Conservation (phyloP, 768 basidiomycete species). For the Auriscalpium vulgare region DNA sequence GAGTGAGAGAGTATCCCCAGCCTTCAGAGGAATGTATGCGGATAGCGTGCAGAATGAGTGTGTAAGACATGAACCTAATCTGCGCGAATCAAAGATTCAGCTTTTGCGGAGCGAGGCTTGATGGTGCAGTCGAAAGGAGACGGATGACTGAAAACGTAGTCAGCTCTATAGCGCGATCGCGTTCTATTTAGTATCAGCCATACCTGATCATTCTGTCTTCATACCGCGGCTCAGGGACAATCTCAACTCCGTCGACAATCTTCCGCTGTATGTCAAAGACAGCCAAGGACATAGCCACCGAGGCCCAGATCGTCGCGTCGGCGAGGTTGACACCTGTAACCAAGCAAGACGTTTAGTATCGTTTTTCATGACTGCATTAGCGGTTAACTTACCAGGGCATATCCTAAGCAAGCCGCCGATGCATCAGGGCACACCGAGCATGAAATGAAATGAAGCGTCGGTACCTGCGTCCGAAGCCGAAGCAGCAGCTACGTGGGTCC, state of each 20-base stretch:
- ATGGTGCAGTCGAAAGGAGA: constrained; percentile 20
- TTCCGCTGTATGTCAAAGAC: not conserved
- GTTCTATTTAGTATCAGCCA: no score
- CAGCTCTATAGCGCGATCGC: no score
- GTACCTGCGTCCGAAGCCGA: constrained; percentile 25
- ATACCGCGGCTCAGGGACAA: not conserved
- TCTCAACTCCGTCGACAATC: not conserved
- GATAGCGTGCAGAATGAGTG: no score
- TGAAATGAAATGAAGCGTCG: not conserved
- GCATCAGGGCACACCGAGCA: not conserved
- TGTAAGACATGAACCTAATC: no score
- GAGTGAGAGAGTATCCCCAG: no score
- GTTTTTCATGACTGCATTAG: no score
- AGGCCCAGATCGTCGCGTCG: not conserved
- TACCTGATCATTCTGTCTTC: not conserved
- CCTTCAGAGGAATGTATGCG: no score
- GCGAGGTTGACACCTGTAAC: not conserved
- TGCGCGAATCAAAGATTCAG: constrained; percentile 19
- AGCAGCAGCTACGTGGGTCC: constrained; percentile 19
- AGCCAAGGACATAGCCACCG: not conserved
- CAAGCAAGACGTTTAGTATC: no score
- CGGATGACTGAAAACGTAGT: constrained; percentile 14
- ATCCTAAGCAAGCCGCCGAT: not conserved
- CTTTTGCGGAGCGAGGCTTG: constrained; percentile 20
- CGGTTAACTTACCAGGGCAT: not conserved